Conservation (phyloP, 352 stramenopile species). For the Pythium periplocum region DNA sequence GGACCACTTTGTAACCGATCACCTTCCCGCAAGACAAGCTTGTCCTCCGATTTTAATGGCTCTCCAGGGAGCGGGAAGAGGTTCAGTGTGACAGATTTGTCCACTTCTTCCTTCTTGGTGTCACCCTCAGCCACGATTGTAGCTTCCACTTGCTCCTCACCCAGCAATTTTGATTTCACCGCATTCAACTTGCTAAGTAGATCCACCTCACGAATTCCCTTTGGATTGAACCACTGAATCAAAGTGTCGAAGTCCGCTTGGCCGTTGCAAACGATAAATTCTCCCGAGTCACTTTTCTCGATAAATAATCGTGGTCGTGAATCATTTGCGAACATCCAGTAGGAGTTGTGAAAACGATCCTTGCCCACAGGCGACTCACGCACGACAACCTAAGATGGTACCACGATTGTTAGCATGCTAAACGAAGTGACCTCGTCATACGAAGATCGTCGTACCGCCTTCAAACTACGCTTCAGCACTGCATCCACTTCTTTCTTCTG, state of each 20-base stretch:
- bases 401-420: too few species aligned
- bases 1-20: conserved; percentile 32
- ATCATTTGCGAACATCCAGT: conserved; percentile 76
- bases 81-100: conserved; percentile 24
- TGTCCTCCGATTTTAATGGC: conserved; percentile 34
- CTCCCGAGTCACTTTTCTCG: conserved; percentile 53
- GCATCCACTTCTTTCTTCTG: conserved; percentile 13
- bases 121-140: conserved; percentile 1
- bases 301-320: conserved; percentile 56
- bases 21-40: conserved; percentile 37
- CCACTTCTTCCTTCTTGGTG: conserved; percentile 18
- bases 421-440: too few species aligned
- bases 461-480: conserved; percentile 8
- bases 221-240: conserved; percentile 70
- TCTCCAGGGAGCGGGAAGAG: conserved; percentile 67
- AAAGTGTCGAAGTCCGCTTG: conserved; percentile 37
- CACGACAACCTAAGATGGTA: conserved; percentile 31
- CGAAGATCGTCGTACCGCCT: conserved; percentile 9
- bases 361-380: conserved; percentile 60
- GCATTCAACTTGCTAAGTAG: conserved; percentile 49
- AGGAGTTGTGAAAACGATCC: conserved; percentile 75
- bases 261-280: conserved; percentile 46
- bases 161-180: conserved; percentile 16
- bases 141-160: conserved; percentile 18
- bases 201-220: conserved; percentile 59